Evolutionary conservation across 2,329 filamentous ascomycete species (phyloP).

Genomic region (Neobulgaria alba): DNA sequence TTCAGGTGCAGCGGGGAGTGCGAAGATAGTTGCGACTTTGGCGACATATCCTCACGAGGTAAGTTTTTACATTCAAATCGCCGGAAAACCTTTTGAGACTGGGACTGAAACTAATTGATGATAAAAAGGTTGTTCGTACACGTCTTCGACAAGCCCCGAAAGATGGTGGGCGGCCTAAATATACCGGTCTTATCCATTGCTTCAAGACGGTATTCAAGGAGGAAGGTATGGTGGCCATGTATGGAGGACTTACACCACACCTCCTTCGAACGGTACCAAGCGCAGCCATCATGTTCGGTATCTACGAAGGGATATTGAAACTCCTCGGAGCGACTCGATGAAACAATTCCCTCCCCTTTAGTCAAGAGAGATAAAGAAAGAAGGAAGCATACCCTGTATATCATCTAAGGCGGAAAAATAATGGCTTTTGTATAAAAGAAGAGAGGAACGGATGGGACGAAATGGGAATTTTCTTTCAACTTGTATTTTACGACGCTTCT

Average conservation of each 20-base stretch:
- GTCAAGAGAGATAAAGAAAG: neutral
- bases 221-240: conserved; percentile 77
- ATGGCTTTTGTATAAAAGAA: conserved; percentile 17
- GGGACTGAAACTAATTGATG: neutral
- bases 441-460: too few relatives aligned
- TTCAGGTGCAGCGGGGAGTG: conserved; percentile 67
- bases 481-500: too few relatives aligned
- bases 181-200: conserved; percentile 81
- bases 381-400: too few relatives aligned
- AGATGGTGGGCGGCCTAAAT: conserved; percentile 65
- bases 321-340: conserved; percentile 26
- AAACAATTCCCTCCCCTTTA: neutral
- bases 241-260: conserved; percentile 86
- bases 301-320: conserved; percentile 43
- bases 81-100: neutral
- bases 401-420: too few relatives aligned
- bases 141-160: conserved; percentile 77
- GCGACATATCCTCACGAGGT: conserved; percentile 91
- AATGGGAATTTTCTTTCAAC: too few relatives aligned
- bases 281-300: conserved; percentile 94
- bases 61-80: conserved; percentile 20
- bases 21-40: conserved; percentile 78
- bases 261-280: conserved; percentile 85
- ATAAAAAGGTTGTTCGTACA: conserved; percentile 63
- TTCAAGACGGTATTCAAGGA: conserved; percentile 83